Conservation (phyloP, 75 land plant genomes). For the Pinus tabuliformis region DNA sequence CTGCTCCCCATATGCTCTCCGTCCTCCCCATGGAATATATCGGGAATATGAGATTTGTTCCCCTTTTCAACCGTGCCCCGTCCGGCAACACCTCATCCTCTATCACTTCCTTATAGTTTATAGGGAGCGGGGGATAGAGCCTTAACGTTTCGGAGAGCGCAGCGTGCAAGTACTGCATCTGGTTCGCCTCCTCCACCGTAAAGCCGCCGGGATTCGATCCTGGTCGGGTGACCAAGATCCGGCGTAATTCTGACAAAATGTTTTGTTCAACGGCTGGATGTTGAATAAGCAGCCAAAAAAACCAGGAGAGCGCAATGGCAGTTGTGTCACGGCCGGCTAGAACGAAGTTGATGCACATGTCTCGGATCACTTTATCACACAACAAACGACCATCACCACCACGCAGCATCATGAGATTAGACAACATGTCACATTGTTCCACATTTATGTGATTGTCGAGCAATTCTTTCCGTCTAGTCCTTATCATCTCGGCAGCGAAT, state of each 20-base stretch:
- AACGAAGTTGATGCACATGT: slow-evolving; percentile 23
- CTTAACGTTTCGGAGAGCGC: slow-evolving; percentile 51
- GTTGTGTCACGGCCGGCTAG: slow-evolving; percentile 39
- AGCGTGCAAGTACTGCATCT: slow-evolving; percentile 69
- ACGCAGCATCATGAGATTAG: not conserved
- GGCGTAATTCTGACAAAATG: slow-evolving; percentile 13
- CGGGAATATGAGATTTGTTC: slow-evolving; percentile 36
- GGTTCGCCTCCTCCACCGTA: slow-evolving; percentile 31
- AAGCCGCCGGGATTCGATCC: not conserved
- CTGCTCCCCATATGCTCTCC: slow-evolving; percentile 75
- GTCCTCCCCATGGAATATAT: slow-evolving; percentile 69
- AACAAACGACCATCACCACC: no score
- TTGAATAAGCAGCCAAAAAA: slow-evolving; percentile 28
- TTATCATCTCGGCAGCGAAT: not conserved
- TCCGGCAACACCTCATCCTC: slow-evolving; percentile 50
- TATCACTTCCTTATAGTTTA: slow-evolving; percentile 41
- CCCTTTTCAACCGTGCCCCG: slow-evolving; percentile 44
- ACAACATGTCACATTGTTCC: not conserved
- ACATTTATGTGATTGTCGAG: not conserved
- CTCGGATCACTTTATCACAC: slow-evolving; percentile 21
- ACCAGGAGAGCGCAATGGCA: slow-evolving; percentile 30
- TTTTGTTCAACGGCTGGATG: slow-evolving; percentile 23
- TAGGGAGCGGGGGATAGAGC: slow-evolving; percentile 58
- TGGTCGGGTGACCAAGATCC: slow-evolving; percentile 10
- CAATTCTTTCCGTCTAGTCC: not conserved